These are phyloP conservation scores for Croton setiger DNA, from an alignment of 441 rosid species.

Conservation along the genomic window DNA sequence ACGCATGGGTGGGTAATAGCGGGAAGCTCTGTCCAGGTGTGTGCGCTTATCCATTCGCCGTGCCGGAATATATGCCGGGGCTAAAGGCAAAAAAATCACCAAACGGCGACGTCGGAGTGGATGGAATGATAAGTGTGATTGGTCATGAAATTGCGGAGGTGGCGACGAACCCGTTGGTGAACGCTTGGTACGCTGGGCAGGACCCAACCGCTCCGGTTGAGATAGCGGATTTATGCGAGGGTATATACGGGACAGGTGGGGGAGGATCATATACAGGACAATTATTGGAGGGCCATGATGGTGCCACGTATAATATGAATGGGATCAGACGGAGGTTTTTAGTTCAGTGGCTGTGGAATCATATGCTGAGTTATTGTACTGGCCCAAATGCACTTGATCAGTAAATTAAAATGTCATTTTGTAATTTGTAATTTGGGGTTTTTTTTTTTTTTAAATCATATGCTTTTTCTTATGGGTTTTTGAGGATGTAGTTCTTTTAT, in stretches of 20 bases:
- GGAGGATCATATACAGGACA: constrained; percentile 97
- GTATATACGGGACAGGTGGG: constrained; percentile 95
- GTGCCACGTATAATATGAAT: constrained; percentile 88
- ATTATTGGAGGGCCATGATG: constrained; percentile 55
- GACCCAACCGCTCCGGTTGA: constrained; percentile 93
- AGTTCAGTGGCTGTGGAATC: constrained; percentile 98
- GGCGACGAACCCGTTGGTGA: constrained; percentile 87
- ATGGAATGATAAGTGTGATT: constrained; percentile 95
- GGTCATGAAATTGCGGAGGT: constrained; percentile 94
- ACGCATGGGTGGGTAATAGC: constrained; percentile 98
- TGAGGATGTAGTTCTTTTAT: neutral
- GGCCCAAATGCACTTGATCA: constrained; percentile 97
- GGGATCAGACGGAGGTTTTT: constrained; percentile 81
- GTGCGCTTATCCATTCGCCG: constrained; percentile 93
- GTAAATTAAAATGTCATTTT: constrained; percentile 24
- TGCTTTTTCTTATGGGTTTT: neutral
- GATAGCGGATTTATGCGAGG: constrained; percentile 95
- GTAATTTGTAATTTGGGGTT: neutral
- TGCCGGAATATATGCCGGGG: constrained; percentile 59
- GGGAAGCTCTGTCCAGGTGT: constrained; percentile 76
- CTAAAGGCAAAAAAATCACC: constrained; percentile 69
- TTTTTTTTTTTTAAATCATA: neutral
- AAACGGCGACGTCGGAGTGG: constrained; percentile 80
- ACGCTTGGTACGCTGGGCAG: constrained; percentile 95
- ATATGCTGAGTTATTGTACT: constrained; percentile 70